These are phyloP conservation scores for Penicillium griseofulvum DNA, from an alignment of 2,329 filamentous ascomycete genomes.

Conservation along the genomic window DNA sequence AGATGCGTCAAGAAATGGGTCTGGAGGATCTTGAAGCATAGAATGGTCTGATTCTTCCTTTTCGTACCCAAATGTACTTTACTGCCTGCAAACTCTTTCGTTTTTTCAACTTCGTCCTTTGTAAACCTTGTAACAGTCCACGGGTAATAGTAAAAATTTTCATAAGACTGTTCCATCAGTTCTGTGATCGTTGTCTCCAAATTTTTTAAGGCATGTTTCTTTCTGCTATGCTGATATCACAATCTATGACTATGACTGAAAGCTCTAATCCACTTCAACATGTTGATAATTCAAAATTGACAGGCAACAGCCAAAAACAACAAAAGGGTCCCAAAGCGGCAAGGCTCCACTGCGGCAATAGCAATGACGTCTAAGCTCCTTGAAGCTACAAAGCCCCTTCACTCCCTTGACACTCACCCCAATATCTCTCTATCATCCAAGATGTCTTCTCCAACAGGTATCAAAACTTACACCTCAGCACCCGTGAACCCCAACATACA, in stretches of 20 bases:
- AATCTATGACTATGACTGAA: too few species aligned
- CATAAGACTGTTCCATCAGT: too few species aligned
- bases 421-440: background rate
- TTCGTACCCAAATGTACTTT: slow-evolving; percentile 49
- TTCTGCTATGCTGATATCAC: background rate
- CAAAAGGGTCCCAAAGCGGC: slow-evolving; percentile 5
- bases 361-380: slow-evolving; percentile 22
- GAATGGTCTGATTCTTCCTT: slow-evolving; percentile 41
- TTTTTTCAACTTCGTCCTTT: slow-evolving; percentile 31
- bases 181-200: too few species aligned
- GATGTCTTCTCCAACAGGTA: slow-evolving; percentile 23
- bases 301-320: background rate
- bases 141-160: background rate
- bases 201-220: background rate
- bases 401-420: background rate
- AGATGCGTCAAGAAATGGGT: slow-evolving; percentile 44
- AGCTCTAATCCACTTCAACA: too few species aligned
- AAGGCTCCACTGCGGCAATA: slow-evolving; percentile 19
- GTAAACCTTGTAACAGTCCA: slow-evolving; percentile 3
- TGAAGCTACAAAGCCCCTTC: slow-evolving; percentile 3
- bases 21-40: slow-evolving; percentile 45
- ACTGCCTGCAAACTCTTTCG: slow-evolving; percentile 47
- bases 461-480: slow-evolving; percentile 28
- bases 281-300: background rate
- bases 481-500: slow-evolving; percentile 26